A percentile compares a stretch with the other conserved stretches of the same genome.
Conservation (phyloP, 331 rosid species). For the Arachis monticola region DNA sequence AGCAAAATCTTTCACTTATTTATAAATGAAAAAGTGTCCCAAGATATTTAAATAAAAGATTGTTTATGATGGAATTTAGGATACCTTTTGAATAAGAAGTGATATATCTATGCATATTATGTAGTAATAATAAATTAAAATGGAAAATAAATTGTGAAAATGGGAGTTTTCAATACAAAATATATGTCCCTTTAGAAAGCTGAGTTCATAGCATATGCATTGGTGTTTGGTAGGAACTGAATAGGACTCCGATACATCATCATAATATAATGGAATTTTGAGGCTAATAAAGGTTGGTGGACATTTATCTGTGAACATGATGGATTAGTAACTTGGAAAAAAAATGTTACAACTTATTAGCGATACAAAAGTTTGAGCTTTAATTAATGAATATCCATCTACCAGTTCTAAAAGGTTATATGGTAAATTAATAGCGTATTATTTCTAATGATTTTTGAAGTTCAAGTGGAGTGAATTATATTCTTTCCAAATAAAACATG, state of each 20-base stretch:
- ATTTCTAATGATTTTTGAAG: neutral
- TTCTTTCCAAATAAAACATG: neutral
- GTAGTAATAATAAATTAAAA: neutral
- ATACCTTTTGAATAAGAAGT: too few relatives aligned
- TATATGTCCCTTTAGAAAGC: neutral
- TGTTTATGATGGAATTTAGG: too few relatives aligned
- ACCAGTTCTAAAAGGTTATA: neutral
- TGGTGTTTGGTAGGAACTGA: neutral
- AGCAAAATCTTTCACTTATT: too few relatives aligned
- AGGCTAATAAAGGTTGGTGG: conserved; percentile 13
- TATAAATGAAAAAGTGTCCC: too few relatives aligned
- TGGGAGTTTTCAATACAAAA: neutral
- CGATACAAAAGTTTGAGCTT: neutral
- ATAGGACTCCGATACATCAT: neutral
- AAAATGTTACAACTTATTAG: neutral
- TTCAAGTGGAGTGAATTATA: neutral
- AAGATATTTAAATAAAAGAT: too few relatives aligned
- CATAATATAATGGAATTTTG: conserved; percentile 28
- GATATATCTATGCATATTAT: neutral
- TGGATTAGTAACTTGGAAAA: conserved; percentile 44
- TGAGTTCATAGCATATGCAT: neutral
- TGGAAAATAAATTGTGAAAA: neutral
- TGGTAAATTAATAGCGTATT: neutral
- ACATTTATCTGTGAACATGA: conserved; percentile 54
- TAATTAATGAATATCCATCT: neutral